Evolutionary conservation across 768 basidiomycete genomes (phyloP).

Genomic region (Mycena vitilis): DNA sequence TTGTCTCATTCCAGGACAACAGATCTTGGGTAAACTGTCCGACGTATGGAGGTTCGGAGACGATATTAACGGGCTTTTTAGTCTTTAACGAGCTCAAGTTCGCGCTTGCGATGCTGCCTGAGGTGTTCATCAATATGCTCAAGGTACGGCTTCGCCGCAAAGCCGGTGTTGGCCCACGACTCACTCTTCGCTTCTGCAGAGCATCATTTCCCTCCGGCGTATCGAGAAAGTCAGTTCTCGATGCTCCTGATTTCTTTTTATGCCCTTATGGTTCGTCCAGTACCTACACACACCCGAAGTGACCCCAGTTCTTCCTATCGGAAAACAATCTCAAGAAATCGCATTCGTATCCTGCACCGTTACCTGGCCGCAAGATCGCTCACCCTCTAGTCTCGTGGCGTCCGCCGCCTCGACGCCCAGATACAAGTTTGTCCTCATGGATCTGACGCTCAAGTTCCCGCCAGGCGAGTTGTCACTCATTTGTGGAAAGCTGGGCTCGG

Average conservation of each 20-base stretch:
- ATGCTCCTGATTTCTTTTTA: too few species aligned
- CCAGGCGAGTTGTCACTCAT: constrained; percentile 83
- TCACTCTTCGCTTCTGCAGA: constrained; percentile 57
- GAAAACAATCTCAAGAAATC: constrained; percentile 67
- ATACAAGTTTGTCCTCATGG: constrained; percentile 79
- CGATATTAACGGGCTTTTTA: constrained; percentile 32
- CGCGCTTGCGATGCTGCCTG: constrained; percentile 86
- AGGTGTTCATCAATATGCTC: constrained; percentile 89
- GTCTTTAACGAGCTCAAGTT: constrained; percentile 92
- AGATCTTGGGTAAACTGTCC: constrained; percentile 37
- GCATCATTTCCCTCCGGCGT: constrained; percentile 85
- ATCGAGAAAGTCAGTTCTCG: constrained; percentile 67
- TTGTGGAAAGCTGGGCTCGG: constrained; percentile 90
- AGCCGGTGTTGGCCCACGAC: neutral
- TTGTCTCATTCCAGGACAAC: neutral
- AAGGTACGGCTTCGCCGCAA: neutral
- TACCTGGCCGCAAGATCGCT: constrained; percentile 88
- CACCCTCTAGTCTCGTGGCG: constrained; percentile 53
- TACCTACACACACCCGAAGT: constrained; percentile 85
- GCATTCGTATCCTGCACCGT: constrained; percentile 86
- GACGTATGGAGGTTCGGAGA: too few species aligned
- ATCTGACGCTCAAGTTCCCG: constrained; percentile 83
- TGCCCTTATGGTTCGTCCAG: constrained; percentile 38
- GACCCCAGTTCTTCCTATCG: constrained; percentile 64
- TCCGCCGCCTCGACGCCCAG: constrained; percentile 78